Conservation (phyloP, 306 rosid species). For the Pueraria montana region DNA sequence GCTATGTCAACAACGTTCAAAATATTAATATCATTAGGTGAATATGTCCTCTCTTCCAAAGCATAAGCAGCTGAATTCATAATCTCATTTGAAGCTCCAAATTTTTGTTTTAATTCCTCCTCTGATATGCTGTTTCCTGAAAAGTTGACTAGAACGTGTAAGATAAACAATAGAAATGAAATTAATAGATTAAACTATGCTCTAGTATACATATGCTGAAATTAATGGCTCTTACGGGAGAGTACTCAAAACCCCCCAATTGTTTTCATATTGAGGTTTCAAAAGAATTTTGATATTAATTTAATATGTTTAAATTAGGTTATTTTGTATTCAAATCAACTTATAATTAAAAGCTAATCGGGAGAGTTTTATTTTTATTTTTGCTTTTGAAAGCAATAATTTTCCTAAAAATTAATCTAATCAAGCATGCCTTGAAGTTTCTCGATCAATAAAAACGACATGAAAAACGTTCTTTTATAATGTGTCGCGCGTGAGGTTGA, state of each 20-base stretch:
- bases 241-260: too few species aligned
- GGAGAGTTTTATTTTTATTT: not conserved
- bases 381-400: not conserved
- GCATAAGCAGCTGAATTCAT: constrained; percentile 57
- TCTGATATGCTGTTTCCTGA: constrained; percentile 48
- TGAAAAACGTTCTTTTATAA: not conserved
- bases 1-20: constrained; percentile 50
- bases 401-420: not conserved
- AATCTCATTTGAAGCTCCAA: constrained; percentile 71
- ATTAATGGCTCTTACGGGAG: constrained; percentile 75
- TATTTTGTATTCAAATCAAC: not conserved
- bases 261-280: not conserved
- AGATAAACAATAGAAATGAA: not conserved
- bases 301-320: not conserved
- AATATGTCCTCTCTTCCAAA: constrained; percentile 49
- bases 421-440: not conserved
- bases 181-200: constrained; percentile 40
- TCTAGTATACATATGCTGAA: constrained; percentile 51
- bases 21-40: not conserved
- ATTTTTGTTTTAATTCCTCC: constrained; percentile 46
- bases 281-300: not conserved
- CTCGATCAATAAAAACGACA: not conserved
- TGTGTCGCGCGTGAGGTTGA: too few species aligned
- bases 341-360: not conserved
- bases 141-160: not conserved